phyloP scores from a whole-genome alignment of 1,284 basidiomycete genomes.

The Trichosporon asahii region DNA sequence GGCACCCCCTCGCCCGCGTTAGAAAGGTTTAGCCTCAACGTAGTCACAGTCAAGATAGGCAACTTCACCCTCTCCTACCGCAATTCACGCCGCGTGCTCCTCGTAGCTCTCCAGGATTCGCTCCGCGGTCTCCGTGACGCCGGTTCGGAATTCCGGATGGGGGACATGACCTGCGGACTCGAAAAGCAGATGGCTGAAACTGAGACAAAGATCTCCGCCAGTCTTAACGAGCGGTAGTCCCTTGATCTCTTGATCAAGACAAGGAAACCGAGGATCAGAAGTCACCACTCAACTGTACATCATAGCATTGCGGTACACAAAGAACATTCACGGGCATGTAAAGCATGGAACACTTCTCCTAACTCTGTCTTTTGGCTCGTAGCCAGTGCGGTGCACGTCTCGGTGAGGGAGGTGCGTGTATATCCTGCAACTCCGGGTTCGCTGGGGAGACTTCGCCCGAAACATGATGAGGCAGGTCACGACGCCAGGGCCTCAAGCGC shows the following conservation, averaged over 20 bases:
- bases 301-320: too few relatives aligned
- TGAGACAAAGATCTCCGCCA: not conserved
- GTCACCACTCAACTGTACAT: not conserved
- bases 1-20: too few relatives aligned
- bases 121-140: not conserved
- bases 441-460: too few relatives aligned
- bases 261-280: too few relatives aligned
- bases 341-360: not conserved
- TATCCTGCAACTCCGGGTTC: too few relatives aligned
- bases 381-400: too few relatives aligned
- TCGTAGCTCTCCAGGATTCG: not conserved
- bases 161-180: not conserved
- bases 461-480: too few relatives aligned
- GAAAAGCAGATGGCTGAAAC: not conserved
- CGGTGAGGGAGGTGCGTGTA: too few relatives aligned
- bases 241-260: too few relatives aligned
- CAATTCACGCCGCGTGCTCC: not conserved
- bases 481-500: too few relatives aligned
- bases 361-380: too few relatives aligned
- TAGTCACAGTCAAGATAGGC: not conserved
- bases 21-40: too few relatives aligned
- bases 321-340: not conserved
- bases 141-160: not conserved
- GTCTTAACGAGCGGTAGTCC: not conserved
- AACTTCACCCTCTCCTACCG: not conserved